phyloP scores from a whole-genome alignment of 305 asterid species.

The Lippia alba region DNA sequence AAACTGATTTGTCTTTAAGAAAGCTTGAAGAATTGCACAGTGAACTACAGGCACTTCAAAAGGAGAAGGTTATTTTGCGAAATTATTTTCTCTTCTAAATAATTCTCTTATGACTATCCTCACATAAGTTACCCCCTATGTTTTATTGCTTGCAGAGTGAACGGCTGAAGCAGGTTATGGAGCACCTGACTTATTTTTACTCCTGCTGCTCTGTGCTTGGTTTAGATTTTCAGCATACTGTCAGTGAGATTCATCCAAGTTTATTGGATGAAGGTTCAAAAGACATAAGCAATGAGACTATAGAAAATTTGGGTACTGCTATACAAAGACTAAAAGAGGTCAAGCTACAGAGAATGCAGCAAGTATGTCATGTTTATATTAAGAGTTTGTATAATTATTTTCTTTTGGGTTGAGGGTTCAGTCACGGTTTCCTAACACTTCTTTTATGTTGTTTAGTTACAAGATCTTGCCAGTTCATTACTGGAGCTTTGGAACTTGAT shows the following conservation, averaged over 20 bases:
- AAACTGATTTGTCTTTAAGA: slow-evolving; percentile 78
- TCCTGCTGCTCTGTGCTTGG: slow-evolving; percentile 91
- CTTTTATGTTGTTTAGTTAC: slow-evolving; percentile 57
- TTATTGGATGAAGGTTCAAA: slow-evolving; percentile 75
- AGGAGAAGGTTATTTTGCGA: slow-evolving; percentile 69
- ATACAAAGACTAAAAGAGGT: slow-evolving; percentile 67
- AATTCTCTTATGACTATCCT: slow-evolving; percentile 9
- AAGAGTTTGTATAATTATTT: slow-evolving; percentile 1
- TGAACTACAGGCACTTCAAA: slow-evolving; percentile 81
- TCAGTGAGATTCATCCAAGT: slow-evolving; percentile 80
- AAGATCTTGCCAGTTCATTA: slow-evolving; percentile 91
- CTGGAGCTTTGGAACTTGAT: slow-evolving; percentile 97
- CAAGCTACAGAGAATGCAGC: slow-evolving; percentile 84
- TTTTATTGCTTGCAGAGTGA: slow-evolving; percentile 69
- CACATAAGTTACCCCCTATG: slow-evolving; percentile 22
- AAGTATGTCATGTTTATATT: slow-evolving; percentile 51
- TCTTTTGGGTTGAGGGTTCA: slow-evolving; percentile 9
- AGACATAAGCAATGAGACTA: slow-evolving; percentile 71
- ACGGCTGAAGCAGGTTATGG: slow-evolving; percentile 79
- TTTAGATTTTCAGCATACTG: slow-evolving; percentile 77
- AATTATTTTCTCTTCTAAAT: slow-evolving; percentile 24
- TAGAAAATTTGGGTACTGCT: slow-evolving; percentile 65
- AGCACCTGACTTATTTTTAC: slow-evolving; percentile 65
- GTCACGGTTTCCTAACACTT: slow-evolving; percentile 29
- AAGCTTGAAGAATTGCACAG: slow-evolving; percentile 79